phyloP scores from a whole-genome alignment of 1,139 yeast genomes.

The Kazachstania sp. region DNA sequence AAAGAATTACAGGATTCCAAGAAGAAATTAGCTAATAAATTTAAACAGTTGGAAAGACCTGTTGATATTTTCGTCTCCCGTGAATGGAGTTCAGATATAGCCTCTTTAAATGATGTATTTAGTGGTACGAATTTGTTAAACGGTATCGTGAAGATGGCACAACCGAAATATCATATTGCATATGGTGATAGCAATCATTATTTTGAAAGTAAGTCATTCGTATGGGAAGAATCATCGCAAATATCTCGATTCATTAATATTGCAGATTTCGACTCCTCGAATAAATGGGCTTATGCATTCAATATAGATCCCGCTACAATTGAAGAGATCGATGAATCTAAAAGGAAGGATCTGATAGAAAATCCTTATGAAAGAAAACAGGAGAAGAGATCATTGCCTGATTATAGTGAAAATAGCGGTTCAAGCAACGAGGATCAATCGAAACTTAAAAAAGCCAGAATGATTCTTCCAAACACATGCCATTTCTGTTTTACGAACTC shows the following conservation, averaged over 20 bases:
- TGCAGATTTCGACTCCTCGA: conserved; percentile 45
- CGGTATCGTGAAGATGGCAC: conserved; percentile 35
- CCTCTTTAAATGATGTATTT: conserved; percentile 30
- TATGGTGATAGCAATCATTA: conserved; percentile 44
- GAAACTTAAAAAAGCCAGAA: conserved; percentile 28
- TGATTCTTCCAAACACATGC: conserved; percentile 51
- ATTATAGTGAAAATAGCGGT: background rate
- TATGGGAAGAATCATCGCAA: conserved; percentile 36
- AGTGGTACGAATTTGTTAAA: conserved; percentile 37
- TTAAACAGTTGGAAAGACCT: conserved; percentile 10
- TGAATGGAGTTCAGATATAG: conserved; percentile 53
- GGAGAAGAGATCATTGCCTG: conserved; percentile 12
- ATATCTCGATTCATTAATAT: conserved; percentile 58
- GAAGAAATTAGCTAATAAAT: conserved; percentile 16
- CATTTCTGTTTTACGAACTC: conserved; percentile 83
- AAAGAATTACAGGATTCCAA: conserved; percentile 17
- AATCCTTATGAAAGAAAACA: conserved; percentile 34
- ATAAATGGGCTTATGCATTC: conserved; percentile 72
- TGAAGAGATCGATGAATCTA: conserved; percentile 6
- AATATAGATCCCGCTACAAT: conserved; percentile 30
- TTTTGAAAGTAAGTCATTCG: conserved; percentile 51
- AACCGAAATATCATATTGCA: conserved; percentile 62
- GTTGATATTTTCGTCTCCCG: conserved; percentile 52
- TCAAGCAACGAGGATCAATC: background rate
- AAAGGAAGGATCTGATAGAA: conserved; percentile 19